Base-by-base conservation (phyloP, 495 filamentous ascomycete species). In the Lophiotrema nucula region DNA sequence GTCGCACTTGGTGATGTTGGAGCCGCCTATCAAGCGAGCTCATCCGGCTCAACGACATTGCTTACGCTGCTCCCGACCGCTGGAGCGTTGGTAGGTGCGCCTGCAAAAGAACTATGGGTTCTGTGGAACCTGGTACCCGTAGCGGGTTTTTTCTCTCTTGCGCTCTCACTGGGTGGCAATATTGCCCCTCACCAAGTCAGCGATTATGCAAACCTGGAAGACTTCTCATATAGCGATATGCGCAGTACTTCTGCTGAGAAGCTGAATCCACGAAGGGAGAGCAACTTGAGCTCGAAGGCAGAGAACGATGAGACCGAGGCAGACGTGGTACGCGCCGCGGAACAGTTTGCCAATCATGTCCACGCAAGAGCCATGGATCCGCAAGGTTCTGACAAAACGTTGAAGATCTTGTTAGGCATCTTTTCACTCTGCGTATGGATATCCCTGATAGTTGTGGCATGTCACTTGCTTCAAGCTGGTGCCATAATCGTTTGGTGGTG, bases 401-500 rank as follows among this genome's bases (percentile, higher is more conserved):
- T n/a, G n/a, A 46, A 47, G 43, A 37, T 62, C n/a, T 56, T 42
- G 50, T 21, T 56, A 12, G 58, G 19, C 23, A 31, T 65, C 13
- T 8, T 35, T 19, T 38, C 26, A 13, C 58, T 56, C 47, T 18
- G 10, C 10, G 1, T 3, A 3, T 33, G 53, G 16, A 39, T 62
- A 10, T 45, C 37, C 1, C 25, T 58, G 13, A 43, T 58, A 11
- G 24, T 66, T 25, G 28, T 47, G 35, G 63, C 63, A 22, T 28
- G 47, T 23, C 59, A 47, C 53, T 64, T 47, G 26, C 31, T 47
- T n/a, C 60, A 63, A 28, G 24, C 19, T 2, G 64, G 64, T 1
- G 47, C 45, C 37, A 49, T 64, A 12, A 35, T 67, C 28, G 2
- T 44, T 4, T 67, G 64, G 64, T 64, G 64, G 64, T 67, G 64